Evolutionary conservation across 2,329 filamentous ascomycete genomes (phyloP), one percentile per base, ranked within the genome.

Genomic region (Trichoderma guizhouense): DNA sequence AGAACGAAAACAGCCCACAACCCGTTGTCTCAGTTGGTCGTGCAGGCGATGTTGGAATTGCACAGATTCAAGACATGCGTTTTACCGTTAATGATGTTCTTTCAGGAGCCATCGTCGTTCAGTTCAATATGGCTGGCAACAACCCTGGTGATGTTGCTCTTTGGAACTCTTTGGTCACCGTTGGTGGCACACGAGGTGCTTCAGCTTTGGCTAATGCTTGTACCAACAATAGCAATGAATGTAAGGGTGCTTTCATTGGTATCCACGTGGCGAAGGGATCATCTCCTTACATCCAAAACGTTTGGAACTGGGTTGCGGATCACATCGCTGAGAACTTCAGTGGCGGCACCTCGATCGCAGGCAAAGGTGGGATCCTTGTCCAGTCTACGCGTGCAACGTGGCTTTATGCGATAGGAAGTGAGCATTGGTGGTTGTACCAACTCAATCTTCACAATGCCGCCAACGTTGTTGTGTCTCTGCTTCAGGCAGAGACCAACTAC

Each of bases 341-440:
- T 62, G 85, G 84, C 12, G 82, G 82, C 1, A 79, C 78, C 62
- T 83, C 78, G 75, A 86, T 86, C 71, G 85, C 84, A 5, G 83
- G 79, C 39, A 88, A 86, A 57, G 84, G 87, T 15, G 85, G 86
- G 36, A 76, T 83, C 0, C 79, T 86, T 3, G 79, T 86, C 53
- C 83, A 87, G 74, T 83, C 82, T 18, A 83, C 81, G 18, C 79
- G 81, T 7, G 84, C 85, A 3, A 86, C 84, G 26, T 89, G 87
- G 88, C 79, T 89, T 43, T 75, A 77, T 57, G 78, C 75, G 7
- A 36, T 79, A 61, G 85, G 87, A 3, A 85, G 82, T 60, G 88
- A 90, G 80, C 88, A 90, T 77, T 85, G 84, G 79, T 85, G 85
- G 78, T 78, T 90, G 62, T 90, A 90, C 79, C 86, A 90, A 78